Percentiles rank a stretch among this genome's conserved stretches.
phyloP scores from a whole-genome alignment of 352 stramenopile genomes.

The Elongisporangium anandrum region DNA sequence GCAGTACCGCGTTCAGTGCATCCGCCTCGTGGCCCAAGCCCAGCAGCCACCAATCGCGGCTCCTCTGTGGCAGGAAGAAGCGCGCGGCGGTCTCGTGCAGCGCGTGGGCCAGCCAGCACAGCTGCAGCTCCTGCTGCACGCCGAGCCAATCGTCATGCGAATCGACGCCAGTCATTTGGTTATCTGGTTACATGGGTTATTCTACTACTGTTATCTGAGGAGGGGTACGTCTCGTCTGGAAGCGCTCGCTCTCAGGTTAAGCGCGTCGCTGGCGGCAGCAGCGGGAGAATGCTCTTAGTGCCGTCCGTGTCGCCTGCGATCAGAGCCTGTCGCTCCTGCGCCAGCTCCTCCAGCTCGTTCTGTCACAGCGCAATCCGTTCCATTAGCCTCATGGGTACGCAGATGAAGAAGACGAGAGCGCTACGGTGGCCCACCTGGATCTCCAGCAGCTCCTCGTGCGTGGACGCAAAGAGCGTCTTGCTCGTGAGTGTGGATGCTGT shows the following conservation, averaged over 20 bases:
- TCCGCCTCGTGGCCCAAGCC: neutral
- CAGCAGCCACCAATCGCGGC: neutral
- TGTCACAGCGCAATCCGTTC: constrained; percentile 2
- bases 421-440: constrained; percentile 24
- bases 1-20: neutral
- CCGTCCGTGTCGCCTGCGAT: constrained; percentile 20
- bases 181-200: neutral
- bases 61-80: neutral
- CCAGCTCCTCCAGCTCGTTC: constrained; percentile 30
- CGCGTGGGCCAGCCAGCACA: constrained; percentile 37
- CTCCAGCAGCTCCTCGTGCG: constrained; percentile 38
- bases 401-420: constrained; percentile 2
- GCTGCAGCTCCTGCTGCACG: constrained; percentile 22
- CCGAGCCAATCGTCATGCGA: constrained; percentile 7
- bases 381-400: neutral
- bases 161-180: neutral
- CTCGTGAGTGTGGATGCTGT: constrained; percentile 35
- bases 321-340: constrained; percentile 22
- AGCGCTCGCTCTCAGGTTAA: neutral
- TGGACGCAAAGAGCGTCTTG: constrained; percentile 34
- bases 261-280: constrained; percentile 21
- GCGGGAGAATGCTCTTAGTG: constrained; percentile 20
- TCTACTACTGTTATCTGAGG: neutral
- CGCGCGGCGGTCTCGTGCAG: constrained; percentile 4
- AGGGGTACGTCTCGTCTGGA: neutral